Percentiles rank a stretch among this genome's conserved stretches.
phyloP scores from a whole-genome alignment of 78 protist genomes.

The Ministeria vibrans region DNA sequence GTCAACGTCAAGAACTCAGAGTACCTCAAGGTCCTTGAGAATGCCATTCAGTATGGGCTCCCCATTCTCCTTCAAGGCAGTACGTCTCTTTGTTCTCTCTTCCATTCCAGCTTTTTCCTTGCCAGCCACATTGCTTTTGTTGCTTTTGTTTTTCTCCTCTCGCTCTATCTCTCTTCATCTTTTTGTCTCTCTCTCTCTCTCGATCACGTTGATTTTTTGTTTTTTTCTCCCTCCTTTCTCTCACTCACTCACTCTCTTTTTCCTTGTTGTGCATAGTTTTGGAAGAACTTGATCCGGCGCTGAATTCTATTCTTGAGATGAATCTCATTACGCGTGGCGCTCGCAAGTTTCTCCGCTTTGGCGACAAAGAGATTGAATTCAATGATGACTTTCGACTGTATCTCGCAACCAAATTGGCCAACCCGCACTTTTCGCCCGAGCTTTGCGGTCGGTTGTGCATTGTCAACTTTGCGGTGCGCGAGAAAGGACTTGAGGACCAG shows the following conservation, averaged over 20 bases:
- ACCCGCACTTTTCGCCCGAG: constrained; percentile 86
- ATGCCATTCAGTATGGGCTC: constrained; percentile 65
- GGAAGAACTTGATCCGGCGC: constrained; percentile 68
- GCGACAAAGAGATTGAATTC: constrained; percentile 76
- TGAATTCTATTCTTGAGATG: constrained; percentile 62
- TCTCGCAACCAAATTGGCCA: constrained; percentile 72
- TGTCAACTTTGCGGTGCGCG: constrained; percentile 81
- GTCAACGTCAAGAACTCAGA: constrained; percentile 25
- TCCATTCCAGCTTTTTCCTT: no score
- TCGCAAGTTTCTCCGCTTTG: constrained; percentile 36
- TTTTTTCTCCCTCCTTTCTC: no score
- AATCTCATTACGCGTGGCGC: constrained; percentile 48
- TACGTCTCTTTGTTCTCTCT: no score
- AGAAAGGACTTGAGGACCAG: constrained; percentile 84
- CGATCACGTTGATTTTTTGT: no score
- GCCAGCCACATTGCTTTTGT: no score
- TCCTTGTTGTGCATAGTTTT: no score
- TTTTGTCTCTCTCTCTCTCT: no score
- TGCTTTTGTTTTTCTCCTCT: no score
- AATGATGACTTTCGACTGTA: constrained; percentile 65
- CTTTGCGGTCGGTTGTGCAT: constrained; percentile 68
- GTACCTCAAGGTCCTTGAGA: constrained; percentile 53
- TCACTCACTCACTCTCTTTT: no score
- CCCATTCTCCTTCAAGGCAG: constrained; percentile 76
- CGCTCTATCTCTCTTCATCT: no score